These are phyloP conservation scores for Suhomyces wounanorum DNA, from an alignment of 1,139 yeast species.

Conservation along the genomic window DNA sequence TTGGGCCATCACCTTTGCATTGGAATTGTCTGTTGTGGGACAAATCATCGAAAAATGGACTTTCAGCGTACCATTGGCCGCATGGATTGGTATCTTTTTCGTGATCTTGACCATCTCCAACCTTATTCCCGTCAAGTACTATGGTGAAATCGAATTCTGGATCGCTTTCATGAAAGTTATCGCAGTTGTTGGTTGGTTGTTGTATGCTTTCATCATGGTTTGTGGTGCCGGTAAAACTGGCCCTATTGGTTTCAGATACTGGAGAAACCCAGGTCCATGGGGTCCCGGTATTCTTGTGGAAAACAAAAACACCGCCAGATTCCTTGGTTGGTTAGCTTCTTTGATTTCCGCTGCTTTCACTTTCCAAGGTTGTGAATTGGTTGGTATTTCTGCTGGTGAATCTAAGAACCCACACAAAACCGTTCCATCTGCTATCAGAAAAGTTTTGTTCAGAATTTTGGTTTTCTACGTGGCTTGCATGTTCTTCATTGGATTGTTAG, in stretches of 20 bases:
- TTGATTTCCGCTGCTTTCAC: conserved; percentile 76
- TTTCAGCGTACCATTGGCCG: conserved; percentile 65
- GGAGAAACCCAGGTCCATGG: conserved; percentile 93
- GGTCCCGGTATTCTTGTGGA: conserved; percentile 58
- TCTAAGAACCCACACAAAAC: conserved; percentile 77
- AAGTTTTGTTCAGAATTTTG: conserved; percentile 78
- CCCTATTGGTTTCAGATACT: conserved; percentile 81
- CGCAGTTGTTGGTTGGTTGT: conserved; percentile 70
- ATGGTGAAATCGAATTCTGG: conserved; percentile 68
- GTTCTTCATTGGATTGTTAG: conserved; percentile 78
- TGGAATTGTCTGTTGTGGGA: conserved; percentile 79
- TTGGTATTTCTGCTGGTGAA: conserved; percentile 90
- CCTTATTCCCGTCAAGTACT: conserved; percentile 61
- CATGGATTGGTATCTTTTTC: conserved; percentile 76
- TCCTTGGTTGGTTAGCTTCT: conserved; percentile 66
- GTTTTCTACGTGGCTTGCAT: conserved; percentile 79
- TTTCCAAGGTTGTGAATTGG: conserved; percentile 77
- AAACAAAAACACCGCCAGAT: conserved; percentile 54
- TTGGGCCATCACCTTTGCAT: conserved; percentile 83
- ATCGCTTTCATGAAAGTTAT: conserved; percentile 66
- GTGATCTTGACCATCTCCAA: conserved; percentile 52
- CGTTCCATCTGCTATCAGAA: conserved; percentile 82
- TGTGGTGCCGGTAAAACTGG: conserved; percentile 73
- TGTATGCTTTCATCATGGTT: conserved; percentile 68
- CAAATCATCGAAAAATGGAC: conserved; percentile 80